phyloP scores from a whole-genome alignment of 179 eudicot genomes.

The Silene noctiflora region DNA sequence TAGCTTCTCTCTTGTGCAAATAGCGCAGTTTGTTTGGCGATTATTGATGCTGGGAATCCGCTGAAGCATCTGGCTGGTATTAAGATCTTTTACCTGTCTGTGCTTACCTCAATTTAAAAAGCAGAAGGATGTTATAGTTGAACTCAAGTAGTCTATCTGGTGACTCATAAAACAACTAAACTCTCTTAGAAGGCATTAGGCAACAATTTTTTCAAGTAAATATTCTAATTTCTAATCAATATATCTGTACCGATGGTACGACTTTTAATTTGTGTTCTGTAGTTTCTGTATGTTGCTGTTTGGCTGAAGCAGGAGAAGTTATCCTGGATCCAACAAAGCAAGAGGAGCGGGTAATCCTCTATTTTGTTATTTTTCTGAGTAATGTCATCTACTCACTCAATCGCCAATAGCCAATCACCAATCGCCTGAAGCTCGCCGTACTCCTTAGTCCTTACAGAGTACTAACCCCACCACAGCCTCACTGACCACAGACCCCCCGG shows the following conservation, averaged over 20 bases:
- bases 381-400: neutral
- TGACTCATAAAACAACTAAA: neutral
- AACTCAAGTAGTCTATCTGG: too few species aligned
- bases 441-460: too few species aligned
- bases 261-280: slow-evolving; percentile 28
- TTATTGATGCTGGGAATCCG: slow-evolving; percentile 89
- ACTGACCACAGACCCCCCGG: too few species aligned
- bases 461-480: too few species aligned
- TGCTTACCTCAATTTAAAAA: neutral
- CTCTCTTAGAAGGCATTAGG: neutral
- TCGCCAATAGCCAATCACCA: too few species aligned
- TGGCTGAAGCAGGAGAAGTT: slow-evolving; percentile 63
- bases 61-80: slow-evolving; percentile 90
- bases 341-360: slow-evolving; percentile 68
- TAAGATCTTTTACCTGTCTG: neutral
- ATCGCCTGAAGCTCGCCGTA: too few species aligned
- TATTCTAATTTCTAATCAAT: too few species aligned
- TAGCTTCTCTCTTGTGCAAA: slow-evolving; percentile 96
- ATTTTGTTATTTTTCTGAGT: neutral
- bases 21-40: slow-evolving; percentile 90
- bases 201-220: neutral
- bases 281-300: slow-evolving; percentile 59
- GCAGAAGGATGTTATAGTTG: neutral
- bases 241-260: neutral
- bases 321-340: slow-evolving; percentile 72